phyloP scores from a whole-genome alignment of 2,329 filamentous ascomycete species.

The Chalaropsis thielavioides region DNA sequence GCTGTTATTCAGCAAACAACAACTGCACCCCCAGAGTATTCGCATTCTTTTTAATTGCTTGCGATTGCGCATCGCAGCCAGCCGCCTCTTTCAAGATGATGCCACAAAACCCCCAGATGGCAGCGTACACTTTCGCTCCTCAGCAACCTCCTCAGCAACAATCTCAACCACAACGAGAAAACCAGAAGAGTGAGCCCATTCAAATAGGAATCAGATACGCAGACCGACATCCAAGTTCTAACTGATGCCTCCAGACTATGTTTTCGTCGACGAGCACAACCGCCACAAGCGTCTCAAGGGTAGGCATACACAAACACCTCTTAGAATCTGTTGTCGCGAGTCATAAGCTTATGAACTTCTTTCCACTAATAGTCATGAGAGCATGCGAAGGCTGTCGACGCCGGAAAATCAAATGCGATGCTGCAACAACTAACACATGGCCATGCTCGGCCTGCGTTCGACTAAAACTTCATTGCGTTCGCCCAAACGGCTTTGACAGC shows the following conservation, averaged over 20 bases:
- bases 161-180: constrained; percentile 26
- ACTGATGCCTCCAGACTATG: constrained; percentile 57
- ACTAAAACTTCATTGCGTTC: constrained; percentile 83
- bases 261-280: constrained; percentile 98
- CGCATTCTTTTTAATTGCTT: neutral
- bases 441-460: constrained; percentile 88
- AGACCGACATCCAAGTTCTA: constrained; percentile 20
- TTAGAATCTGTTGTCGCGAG: neutral
- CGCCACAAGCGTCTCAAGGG: constrained; percentile 93
- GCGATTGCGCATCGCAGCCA: neutral
- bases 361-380: constrained; percentile 59
- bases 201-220: neutral
- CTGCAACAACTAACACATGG: constrained; percentile 93
- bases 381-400: constrained; percentile 90
- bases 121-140: constrained; percentile 62
- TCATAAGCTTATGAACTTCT: neutral
- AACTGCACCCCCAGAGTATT: neutral
- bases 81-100: constrained; percentile 41
- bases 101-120: constrained; percentile 55
- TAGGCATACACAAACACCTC: constrained; percentile 28
- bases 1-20: neutral
- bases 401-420: constrained; percentile 96
- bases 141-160: constrained; percentile 32
- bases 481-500: constrained; percentile 59
- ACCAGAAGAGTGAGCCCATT: constrained; percentile 14